Base-by-base conservation (phyloP, 352 stramenopile species). In the Globisporangium abappressorium region DNA sequence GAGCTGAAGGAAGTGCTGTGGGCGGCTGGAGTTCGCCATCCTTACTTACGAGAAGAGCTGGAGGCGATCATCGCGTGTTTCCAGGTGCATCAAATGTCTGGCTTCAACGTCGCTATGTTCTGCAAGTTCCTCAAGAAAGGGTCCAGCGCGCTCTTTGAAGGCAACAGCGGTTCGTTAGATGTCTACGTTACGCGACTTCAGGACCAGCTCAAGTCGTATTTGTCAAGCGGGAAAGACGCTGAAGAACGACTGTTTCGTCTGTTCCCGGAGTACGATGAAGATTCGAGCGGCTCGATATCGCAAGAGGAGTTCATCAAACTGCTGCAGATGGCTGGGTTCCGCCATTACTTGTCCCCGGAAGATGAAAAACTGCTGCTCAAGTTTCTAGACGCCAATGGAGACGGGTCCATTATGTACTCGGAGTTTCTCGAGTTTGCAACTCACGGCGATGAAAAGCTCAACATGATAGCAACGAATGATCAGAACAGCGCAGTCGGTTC, bases 1-100 rank as follows among this genome's bases (percentile, higher is more conserved):
- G 83, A 94, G 12, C 80, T 94, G 14, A 90, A 86, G 59, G 82
- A 94, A 56, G 72, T 90, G 34, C 49, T 94, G 56, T 94, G 86
- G 86, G 68, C 75, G 24, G 74, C 79, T 11, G 81, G 80, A 14
- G 67, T 92, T 0, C 81, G 78, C 0, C 81, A 92, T 47, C 84
- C 86, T 7, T 94, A 88, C 64, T 68, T 91, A 20, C 81, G 81
- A 5, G 86, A 94, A 64, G 84, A 91, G 41, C 66, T 91, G 11
- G 75, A 92, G 60, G 66, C 66, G 9, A 82, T 92, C 64, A 75
- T 87, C 57, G 65, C 64, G 24, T 91, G 83, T 51, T 92, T 91
- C 59, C 72, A 81, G 43, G 54, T 70, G 4, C 71, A 81, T 22
- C 61, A 69, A n/a, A 66, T 70, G 22, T 78, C 72, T 33, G 74